A percentile compares a stretch with the other conserved stretches of the same genome.
Conservation (phyloP, 106 monocot genomes). For the Chionographis japonica region DNA sequence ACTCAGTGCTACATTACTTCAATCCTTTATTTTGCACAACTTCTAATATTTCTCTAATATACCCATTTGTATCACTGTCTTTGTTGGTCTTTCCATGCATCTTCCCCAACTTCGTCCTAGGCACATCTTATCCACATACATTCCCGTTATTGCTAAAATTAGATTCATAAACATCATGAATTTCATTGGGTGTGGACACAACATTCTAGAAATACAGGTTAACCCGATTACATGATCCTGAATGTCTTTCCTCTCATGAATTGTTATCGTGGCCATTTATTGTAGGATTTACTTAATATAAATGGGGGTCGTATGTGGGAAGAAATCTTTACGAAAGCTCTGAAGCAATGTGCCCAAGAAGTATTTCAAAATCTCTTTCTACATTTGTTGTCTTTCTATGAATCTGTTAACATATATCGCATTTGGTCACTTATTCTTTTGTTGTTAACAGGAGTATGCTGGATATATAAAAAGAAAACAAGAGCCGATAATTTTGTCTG, state of each 20-base stretch:
- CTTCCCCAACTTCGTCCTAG: too few species aligned
- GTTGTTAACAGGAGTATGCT: constrained; percentile 29
- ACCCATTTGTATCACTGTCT: too few species aligned
- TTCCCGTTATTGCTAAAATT: too few species aligned
- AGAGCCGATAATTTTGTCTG: constrained; percentile 7
- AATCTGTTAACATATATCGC: neutral
- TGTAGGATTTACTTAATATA: constrained; percentile 45
- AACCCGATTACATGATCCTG: neutral
- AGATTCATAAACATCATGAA: too few species aligned
- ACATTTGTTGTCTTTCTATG: neutral
- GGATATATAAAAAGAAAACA: constrained; percentile 17
- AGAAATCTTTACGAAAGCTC: constrained; percentile 30
- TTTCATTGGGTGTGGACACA: too few species aligned
- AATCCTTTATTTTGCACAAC: too few species aligned
- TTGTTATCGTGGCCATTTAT: neutral
- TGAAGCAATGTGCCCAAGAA: constrained; percentile 28
- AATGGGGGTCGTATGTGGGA: constrained; percentile 36
- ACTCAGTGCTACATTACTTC: too few species aligned
- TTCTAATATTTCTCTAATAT: too few species aligned
- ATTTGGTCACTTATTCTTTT: neutral
- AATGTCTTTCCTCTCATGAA: neutral
- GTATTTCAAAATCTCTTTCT: constrained; percentile 12
- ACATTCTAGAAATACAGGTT: too few species aligned
- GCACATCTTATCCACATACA: too few species aligned
- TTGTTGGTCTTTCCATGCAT: too few species aligned